Percentiles rank a stretch among this genome's conserved stretches.
These are phyloP conservation scores for Desmodesmus armatus DNA, from an alignment of 139 green algal species.

Conservation along the genomic window DNA sequence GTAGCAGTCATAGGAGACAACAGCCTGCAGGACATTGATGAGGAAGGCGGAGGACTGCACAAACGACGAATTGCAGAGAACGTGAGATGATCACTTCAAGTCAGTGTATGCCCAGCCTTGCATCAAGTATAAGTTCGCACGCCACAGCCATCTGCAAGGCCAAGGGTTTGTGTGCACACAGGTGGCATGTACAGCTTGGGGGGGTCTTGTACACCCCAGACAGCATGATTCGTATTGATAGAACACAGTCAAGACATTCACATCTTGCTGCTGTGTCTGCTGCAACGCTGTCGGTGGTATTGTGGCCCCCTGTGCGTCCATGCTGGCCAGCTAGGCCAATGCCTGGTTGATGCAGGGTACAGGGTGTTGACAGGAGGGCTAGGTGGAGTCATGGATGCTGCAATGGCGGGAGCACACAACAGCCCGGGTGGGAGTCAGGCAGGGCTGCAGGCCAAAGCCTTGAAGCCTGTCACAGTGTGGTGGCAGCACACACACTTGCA, in stretches of 20 bases:
- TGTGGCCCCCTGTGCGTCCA: neutral
- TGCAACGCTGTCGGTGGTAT: neutral
- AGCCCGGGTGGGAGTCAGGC: too few relatives aligned
- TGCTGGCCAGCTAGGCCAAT: conserved; percentile 20
- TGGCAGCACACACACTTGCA: neutral
- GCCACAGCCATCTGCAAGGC: neutral
- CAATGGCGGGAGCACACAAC: too few relatives aligned
- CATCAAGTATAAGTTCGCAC: too few relatives aligned
- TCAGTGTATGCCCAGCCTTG: neutral
- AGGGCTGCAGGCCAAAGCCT: neutral
- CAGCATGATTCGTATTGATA: too few relatives aligned
- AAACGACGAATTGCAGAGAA: conserved; percentile 39
- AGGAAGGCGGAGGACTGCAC: neutral
- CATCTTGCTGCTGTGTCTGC: neutral
- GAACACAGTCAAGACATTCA: neutral
- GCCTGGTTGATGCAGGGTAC: conserved; percentile 36
- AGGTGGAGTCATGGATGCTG: conserved; percentile 46
- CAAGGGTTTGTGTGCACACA: neutral
- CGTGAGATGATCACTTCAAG: conserved; percentile 5
- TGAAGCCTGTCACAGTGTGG: neutral
- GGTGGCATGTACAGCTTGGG: neutral
- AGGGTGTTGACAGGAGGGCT: conserved; percentile 47
- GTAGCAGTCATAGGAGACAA: conserved; percentile 48
- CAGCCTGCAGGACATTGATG: neutral
- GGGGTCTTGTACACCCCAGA: neutral